Percentiles rank a stretch among this genome's conserved stretches.
Evolutionary conservation across 148 eudicot genomes (phyloP).

Genomic region (Nyssa sinensis): DNA sequence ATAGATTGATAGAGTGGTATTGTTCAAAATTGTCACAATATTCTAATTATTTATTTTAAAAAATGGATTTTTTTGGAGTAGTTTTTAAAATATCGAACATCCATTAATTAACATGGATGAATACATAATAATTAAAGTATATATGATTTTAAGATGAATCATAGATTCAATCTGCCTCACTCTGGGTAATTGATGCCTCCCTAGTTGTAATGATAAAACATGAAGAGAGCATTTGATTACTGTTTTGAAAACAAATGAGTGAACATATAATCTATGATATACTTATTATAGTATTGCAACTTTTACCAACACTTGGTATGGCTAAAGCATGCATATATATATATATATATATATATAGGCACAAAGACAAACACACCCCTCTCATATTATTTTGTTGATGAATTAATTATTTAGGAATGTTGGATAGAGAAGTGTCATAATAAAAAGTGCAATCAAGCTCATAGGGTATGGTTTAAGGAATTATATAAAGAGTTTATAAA

Average conservation of each 20-base stretch:
- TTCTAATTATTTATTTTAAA: too few relatives aligned
- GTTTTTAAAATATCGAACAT: too few relatives aligned
- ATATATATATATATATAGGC: background rate
- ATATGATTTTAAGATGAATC: too few relatives aligned
- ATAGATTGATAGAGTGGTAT: too few relatives aligned
- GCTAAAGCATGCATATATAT: background rate
- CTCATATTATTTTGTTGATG: background rate
- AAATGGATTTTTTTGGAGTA: too few relatives aligned
- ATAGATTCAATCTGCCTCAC: background rate
- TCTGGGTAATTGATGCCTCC: background rate
- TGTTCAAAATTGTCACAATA: too few relatives aligned
- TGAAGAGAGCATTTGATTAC: background rate
- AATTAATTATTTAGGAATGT: conserved; percentile 11
- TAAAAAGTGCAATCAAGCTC: background rate
- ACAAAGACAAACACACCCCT: too few relatives aligned
- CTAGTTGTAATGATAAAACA: background rate
- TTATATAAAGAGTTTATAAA: background rate
- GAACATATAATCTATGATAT: background rate
- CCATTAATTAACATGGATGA: too few relatives aligned
- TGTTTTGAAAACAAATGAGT: background rate
- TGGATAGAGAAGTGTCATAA: conserved; percentile 9
- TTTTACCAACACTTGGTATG: background rate
- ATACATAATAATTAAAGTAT: too few relatives aligned
- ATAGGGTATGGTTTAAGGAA: conserved; percentile 10
- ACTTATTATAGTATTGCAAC: background rate